Evolutionary conservation across 352 stramenopile species (phyloP).

Genomic region (Phytopythium ostracodes): DNA sequence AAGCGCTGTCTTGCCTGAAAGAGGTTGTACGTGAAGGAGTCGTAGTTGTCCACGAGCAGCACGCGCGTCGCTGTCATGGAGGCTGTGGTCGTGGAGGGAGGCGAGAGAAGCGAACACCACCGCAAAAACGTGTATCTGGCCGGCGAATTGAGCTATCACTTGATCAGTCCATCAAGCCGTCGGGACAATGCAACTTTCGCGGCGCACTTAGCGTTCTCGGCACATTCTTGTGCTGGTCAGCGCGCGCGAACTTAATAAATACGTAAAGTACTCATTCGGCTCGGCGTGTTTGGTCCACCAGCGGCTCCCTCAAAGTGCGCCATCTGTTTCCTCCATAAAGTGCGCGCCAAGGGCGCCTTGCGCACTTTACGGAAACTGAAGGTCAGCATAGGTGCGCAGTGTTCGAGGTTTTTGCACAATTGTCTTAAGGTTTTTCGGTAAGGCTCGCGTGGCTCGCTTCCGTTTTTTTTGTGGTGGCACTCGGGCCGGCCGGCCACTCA

Average conservation of each 20-base stretch:
- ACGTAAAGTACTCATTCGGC: background rate
- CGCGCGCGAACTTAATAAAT: background rate
- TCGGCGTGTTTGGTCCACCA: background rate
- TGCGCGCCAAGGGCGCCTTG: background rate
- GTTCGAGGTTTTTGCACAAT: no score
- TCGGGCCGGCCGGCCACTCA: background rate
- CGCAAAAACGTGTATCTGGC: no score
- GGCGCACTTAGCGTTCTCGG: background rate
- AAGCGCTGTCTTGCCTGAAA: conserved; percentile 49
- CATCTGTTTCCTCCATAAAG: background rate
- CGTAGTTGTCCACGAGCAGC: conserved; percentile 89
- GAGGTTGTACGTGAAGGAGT: conserved; percentile 91
- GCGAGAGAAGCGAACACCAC: background rate
- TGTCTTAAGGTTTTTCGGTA: no score
- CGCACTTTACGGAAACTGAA: no score
- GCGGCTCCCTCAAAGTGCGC: background rate
- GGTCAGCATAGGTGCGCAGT: no score
- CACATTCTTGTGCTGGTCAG: background rate
- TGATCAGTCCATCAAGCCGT: background rate
- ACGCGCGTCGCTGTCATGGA: conserved; percentile 63
- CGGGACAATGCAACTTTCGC: background rate
- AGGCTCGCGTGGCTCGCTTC: no score
- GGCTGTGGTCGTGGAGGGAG: background rate
- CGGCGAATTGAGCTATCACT: background rate
- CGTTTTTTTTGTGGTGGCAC: background rate